Conservation (phyloP, 768 basidiomycete genomes). For the Naematelia aurantialba region DNA sequence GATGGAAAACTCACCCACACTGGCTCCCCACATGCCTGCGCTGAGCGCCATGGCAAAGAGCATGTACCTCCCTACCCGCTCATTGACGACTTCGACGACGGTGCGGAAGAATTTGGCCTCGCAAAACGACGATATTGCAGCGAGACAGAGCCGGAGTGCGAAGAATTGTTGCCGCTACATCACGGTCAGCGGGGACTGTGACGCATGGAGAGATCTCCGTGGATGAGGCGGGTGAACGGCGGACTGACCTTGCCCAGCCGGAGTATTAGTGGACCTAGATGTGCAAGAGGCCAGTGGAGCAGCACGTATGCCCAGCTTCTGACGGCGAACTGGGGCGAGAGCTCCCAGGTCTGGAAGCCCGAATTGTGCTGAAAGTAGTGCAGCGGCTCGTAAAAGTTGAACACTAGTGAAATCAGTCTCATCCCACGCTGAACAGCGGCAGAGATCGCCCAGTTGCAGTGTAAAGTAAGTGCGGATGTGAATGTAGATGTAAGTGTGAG, state of each 20-base stretch:
- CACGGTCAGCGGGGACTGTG: not conserved
- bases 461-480: too few species aligned
- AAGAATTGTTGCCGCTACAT: constrained; percentile 84
- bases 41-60: constrained; percentile 80
- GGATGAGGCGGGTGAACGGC: too few species aligned
- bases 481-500: too few species aligned
- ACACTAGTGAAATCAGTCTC: constrained; percentile 59
- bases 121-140: constrained; percentile 65
- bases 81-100: constrained; percentile 75
- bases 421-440: too few species aligned
- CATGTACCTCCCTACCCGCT: constrained; percentile 86
- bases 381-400: constrained; percentile 98
- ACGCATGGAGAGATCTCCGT: not conserved
- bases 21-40: constrained; percentile 92
- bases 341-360: constrained; percentile 98
- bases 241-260: constrained; percentile 65
- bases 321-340: constrained; percentile 83
- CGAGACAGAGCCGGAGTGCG: constrained; percentile 74
- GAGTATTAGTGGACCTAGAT: constrained; percentile 53
- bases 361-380: constrained; percentile 81
- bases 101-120: constrained; percentile 80
- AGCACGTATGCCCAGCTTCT: constrained; percentile 92
- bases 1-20: constrained; percentile 60
- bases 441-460: too few species aligned
- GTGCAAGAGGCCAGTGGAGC: constrained; percentile 64